Base-by-base conservation (phyloP, 371 early-diverging fungal species). In the Syncephalastrum racemosum region DNA sequence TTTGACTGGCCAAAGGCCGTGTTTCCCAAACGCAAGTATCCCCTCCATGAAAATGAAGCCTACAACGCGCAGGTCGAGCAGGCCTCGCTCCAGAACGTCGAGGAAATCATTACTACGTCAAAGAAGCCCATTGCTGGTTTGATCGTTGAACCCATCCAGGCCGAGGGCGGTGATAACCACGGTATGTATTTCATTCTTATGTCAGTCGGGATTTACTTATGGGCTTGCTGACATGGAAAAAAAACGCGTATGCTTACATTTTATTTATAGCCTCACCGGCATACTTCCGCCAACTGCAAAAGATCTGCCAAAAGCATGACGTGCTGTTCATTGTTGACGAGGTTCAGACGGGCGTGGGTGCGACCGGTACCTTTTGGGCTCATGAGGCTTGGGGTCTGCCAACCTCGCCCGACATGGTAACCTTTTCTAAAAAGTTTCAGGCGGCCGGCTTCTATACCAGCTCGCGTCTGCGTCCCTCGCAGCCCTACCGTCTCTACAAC, bases 261-360 rank as follows among this genome's bases (percentile, higher is more conserved):
- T 42, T 27, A 58, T 47, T 53, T 47, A 46, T 53, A 77, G 90
- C 92, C 2, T 86, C 90, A 8, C 69, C 86, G 8, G 64, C 61
- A 12, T 93, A 84, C 62, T 88, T 90, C 73, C 82, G 80, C 31
- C 71, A 69, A 2, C 62, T 91, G 46, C 80, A 90, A 48, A 75
- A 82, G 4, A 60, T 91, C 52, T 90, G 91, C 31, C 63, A 76
- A 42, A 67, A 80, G 45, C 55, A 84, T 48, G 85, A 81, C 24
- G 83, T 90, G 14, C 65, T 90, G 45, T 80, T 93, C 63, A 90
- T 93, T 56, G 89, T 88, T 8, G 93, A 93, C 54, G 93, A 93
- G 63, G 90, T 91, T 18, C 92, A 93, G 62, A 89, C 89, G 0
- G 93, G 93, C 44, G 89, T 89, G 13, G 91, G 90, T n/a, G 84